These are phyloP conservation scores for Hortiboletus flavorubellus DNA, from an alignment of 768 basidiomycete species.

Conservation along the genomic window DNA sequence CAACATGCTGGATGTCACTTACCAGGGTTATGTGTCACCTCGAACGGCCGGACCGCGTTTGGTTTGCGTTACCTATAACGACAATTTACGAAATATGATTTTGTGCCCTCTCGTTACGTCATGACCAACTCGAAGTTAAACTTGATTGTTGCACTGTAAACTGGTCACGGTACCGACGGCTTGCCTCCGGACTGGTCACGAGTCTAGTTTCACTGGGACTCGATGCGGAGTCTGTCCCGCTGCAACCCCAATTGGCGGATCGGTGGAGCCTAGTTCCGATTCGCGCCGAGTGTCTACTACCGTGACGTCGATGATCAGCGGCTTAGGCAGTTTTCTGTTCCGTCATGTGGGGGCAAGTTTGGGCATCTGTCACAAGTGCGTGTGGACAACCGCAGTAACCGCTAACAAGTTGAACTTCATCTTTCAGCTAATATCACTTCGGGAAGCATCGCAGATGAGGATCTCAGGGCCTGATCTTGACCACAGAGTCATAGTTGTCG, in stretches of 20 bases:
- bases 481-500: neutral
- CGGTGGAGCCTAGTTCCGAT: neutral
- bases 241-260: neutral
- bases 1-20: neutral
- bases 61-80: too few relatives aligned
- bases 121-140: too few relatives aligned
- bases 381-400: neutral
- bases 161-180: too few relatives aligned
- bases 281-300: neutral
- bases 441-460: neutral
- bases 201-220: too few relatives aligned
- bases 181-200: too few relatives aligned
- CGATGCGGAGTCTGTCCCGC: neutral
- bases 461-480: neutral
- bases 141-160: too few relatives aligned
- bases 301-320: neutral
- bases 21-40: too few relatives aligned
- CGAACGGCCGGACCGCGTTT: too few relatives aligned
- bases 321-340: neutral
- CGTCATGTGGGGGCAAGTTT: neutral
- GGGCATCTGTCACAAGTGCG: neutral
- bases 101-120: too few relatives aligned
- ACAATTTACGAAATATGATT: too few relatives aligned
- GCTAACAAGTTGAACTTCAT: neutral
- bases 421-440: neutral